Evolutionary conservation across 257 asterid species (phyloP), one percentile per base, ranked within the genome.

Genomic region (Scutellaria baicalensis): DNA sequence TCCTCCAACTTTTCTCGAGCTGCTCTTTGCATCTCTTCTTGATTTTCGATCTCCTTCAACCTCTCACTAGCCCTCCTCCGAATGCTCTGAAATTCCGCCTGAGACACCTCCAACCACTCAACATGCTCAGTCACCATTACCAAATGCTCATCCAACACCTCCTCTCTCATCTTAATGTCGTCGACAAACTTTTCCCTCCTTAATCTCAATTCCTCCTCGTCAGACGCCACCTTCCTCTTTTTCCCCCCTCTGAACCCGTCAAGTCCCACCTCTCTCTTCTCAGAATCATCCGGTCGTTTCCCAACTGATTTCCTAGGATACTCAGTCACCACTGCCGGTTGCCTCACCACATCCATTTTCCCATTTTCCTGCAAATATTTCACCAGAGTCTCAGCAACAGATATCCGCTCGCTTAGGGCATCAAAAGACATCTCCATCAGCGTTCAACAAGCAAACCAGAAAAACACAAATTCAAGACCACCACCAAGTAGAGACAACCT

Each of bases 201-300:
- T 63, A 14, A n/a, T 7, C 51, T 38, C 77, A 51, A 11, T 11
- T 70, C 80, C 43, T 49, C 70, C 35, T 71, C 70, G 39, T 39
- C 61, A 42, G 8, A 3, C 14, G 42, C 74, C 7, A 72, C 11
- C 17, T 72, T 71, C 71, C 76, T 49, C 70, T 5, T 75, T 62
- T 52, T 71, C 73, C 73, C 44, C 52, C 67, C 78, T 51, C 27
- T 59, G n/a, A n/a, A 66, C 31, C 12, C 17, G 44, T 59, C 65
- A 35, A 69, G 51, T 2, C 39, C 52, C 56, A 14, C 56, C 65
- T 49, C 70, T 54, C 62, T 82, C 63, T 52, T 70, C 77, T 67
- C 59, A 63, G 66, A 51, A 8, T 44, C 67, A 4, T 11, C 16
- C 78, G 10, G 44, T 61, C 68, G 18, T 16, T 54, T 61, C 43